Conservation (phyloP, 257 asterid species). For the Echites panduratus region DNA sequence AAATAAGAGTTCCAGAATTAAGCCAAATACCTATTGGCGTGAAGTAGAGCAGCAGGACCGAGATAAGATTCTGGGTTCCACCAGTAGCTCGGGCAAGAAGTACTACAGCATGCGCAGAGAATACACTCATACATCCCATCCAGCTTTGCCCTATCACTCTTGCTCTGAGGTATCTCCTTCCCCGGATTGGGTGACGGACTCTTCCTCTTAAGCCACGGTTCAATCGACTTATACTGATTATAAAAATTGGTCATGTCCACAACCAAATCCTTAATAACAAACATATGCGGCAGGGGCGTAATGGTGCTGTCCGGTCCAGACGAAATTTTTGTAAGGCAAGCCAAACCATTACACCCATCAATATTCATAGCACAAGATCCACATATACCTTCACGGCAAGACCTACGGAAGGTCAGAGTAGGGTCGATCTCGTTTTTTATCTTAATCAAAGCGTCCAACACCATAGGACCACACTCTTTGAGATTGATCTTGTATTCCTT, state of each 20-base stretch:
- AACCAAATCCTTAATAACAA: constrained; percentile 89
- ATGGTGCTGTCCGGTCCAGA: constrained; percentile 40
- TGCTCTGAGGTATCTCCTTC: constrained; percentile 78
- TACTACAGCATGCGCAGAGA: constrained; percentile 92
- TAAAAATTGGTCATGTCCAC: constrained; percentile 95
- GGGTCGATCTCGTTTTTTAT: constrained; percentile 90
- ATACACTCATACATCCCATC: constrained; percentile 98
- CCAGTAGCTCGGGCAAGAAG: constrained; percentile 97
- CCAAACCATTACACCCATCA: constrained; percentile 78
- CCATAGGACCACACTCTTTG: constrained; percentile 91
- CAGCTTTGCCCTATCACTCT: constrained; percentile 76
- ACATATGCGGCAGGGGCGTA: constrained; percentile 95
- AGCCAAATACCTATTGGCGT: constrained; percentile 61
- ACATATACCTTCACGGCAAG: constrained; percentile 98
- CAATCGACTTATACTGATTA: constrained; percentile 89
- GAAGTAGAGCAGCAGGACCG: constrained; percentile 96
- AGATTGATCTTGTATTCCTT: constrained; percentile 63
- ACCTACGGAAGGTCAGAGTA: constrained; percentile 75
- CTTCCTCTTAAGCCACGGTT: constrained; percentile 96
- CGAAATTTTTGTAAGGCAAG: constrained; percentile 75
- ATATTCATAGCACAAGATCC: constrained; percentile 98
- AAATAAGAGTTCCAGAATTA: neutral
- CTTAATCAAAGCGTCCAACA: constrained; percentile 84
- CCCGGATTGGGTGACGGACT: constrained; percentile 48
- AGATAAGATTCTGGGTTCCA: constrained; percentile 97